A percentile compares a stretch with the other conserved stretches of the same genome.
Evolutionary conservation across 176 grass and related monocot genomes (phyloP).

Genomic region (Aegilops tauschii): DNA sequence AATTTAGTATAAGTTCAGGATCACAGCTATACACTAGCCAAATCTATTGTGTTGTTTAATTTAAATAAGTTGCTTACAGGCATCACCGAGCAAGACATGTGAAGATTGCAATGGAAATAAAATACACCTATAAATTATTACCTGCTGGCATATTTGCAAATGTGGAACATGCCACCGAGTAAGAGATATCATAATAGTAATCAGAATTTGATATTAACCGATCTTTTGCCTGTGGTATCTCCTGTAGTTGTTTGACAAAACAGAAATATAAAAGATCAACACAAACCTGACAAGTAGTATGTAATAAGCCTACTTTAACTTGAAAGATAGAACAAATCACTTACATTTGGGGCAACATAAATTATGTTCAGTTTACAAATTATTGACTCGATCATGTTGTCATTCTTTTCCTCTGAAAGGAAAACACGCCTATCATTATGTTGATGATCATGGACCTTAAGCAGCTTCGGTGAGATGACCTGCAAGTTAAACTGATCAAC

Average conservation of each 20-base stretch:
- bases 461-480: slow-evolving; percentile 29
- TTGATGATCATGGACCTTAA: background rate
- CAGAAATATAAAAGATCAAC: background rate
- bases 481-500: background rate
- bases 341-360: background rate
- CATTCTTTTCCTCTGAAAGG: background rate
- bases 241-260: slow-evolving; percentile 21
- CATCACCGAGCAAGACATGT: background rate
- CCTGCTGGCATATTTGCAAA: slow-evolving; percentile 54
- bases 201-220: slow-evolving; percentile 39
- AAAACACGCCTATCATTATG: background rate
- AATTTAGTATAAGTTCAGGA: background rate
- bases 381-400: background rate
- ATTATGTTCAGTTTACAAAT: background rate
- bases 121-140: slow-evolving; percentile 7
- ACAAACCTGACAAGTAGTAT: background rate
- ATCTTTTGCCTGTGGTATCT: slow-evolving; percentile 21
- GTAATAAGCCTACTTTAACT: background rate
- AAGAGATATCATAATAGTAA: slow-evolving; percentile 69
- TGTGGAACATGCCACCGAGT: slow-evolving; percentile 48
- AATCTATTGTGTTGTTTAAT: background rate
- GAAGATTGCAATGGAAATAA: background rate
- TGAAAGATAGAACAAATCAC: background rate
- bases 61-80: background rate
- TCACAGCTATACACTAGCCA: background rate